These are phyloP conservation scores for Pichia exigua DNA, from an alignment of 805 yeast genomes.

Conservation along the genomic window DNA sequence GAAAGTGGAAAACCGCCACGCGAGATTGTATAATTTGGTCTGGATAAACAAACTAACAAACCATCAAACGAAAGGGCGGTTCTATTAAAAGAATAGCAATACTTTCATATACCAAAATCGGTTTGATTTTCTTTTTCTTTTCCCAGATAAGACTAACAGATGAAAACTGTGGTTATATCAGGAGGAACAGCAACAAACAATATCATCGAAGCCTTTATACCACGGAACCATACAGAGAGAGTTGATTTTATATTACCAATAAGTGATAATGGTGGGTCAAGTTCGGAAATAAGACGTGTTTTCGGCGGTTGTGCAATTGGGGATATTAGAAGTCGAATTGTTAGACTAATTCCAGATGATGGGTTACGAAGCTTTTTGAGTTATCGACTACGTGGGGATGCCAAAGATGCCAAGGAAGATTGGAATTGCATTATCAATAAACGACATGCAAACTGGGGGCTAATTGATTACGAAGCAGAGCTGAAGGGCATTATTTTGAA, in stretches of 20 bases:
- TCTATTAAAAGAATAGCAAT: no score
- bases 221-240: background rate
- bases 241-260: conserved; percentile 71
- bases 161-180: conserved; percentile 36
- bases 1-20: background rate
- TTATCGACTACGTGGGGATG: conserved; percentile 38
- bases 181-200: conserved; percentile 89
- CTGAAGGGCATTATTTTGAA: conserved; percentile 53
- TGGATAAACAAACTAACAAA: no score
- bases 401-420: conserved; percentile 49
- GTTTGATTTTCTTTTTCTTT: background rate
- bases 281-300: conserved; percentile 78
- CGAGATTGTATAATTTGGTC: no score
- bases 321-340: conserved; percentile 76
- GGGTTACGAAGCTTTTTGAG: conserved; percentile 34
- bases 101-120: no score
- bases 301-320: conserved; percentile 96
- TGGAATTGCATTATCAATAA: conserved; percentile 83
- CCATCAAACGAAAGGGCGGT: no score
- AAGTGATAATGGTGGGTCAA: conserved; percentile 91
- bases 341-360: conserved; percentile 56
- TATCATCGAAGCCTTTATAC: conserved; percentile 46
- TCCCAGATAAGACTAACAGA: no score
- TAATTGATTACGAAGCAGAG: conserved; percentile 43
- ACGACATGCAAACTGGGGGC: conserved; percentile 58